Conservation (phyloP, 495 filamentous ascomycete genomes). For the Neurospora sp. region DNA sequence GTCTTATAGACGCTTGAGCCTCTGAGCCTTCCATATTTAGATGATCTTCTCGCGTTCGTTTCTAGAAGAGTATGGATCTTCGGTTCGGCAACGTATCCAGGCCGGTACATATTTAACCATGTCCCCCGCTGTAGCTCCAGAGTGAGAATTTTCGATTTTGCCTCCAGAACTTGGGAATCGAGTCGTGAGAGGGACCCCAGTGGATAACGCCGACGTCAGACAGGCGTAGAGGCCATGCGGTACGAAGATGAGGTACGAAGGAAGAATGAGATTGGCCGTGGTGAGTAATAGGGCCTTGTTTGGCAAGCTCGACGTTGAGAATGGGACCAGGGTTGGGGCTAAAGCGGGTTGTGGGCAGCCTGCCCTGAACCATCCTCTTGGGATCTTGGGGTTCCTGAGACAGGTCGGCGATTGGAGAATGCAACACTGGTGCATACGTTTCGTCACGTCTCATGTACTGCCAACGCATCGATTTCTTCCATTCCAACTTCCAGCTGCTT, state of each 20-base stretch:
- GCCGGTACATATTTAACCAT: not conserved
- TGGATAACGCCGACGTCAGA: not conserved
- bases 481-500: constrained; percentile 4
- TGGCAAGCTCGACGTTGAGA: not conserved
- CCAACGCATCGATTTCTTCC: constrained; percentile 15
- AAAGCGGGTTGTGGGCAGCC: not conserved
- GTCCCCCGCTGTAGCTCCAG: not conserved
- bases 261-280: not conserved
- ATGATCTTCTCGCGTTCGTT: not conserved
- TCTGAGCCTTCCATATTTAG: not conserved
- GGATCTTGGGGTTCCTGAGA: constrained; percentile 14
- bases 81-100: not conserved
- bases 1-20: not conserved
- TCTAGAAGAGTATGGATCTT: not conserved
- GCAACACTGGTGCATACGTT: constrained; percentile 5
- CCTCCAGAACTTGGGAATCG: not conserved
- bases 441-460: constrained; percentile 24
- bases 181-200: not conserved
- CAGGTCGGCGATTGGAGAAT: constrained; percentile 17
- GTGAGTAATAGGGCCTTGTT: not conserved
- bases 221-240: not conserved
- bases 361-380: constrained; percentile 20
- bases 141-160: not conserved
- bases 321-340: not conserved
- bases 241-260: not conserved